phyloP scores from a whole-genome alignment of 2,329 filamentous ascomycete species.

The Nannizzia gypsea region DNA sequence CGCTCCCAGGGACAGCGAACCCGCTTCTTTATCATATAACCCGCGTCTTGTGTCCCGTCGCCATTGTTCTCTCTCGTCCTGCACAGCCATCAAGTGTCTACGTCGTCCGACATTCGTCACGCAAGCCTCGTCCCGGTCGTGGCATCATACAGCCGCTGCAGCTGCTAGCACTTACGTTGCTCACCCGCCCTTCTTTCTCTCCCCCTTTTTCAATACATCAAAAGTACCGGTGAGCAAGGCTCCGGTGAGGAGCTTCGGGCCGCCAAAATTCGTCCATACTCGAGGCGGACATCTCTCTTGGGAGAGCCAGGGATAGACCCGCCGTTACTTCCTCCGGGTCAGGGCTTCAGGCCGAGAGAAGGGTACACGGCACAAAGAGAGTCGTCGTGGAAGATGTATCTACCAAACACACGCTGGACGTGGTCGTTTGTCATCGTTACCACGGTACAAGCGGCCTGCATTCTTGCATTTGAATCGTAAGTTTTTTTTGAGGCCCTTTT shows the following conservation, averaged over 20 bases:
- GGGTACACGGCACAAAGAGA: conserved; percentile 34
- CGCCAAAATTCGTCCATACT: conserved; percentile 46
- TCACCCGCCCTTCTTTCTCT: neutral
- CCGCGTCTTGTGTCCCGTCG: neutral
- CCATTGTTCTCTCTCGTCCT: neutral
- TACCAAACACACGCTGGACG: conserved; percentile 76
- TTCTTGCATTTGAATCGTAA: conserved; percentile 76
- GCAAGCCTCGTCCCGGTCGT: neutral
- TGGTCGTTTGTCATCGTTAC: conserved; percentile 70
- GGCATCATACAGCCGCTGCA: neutral
- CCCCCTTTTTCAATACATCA: neutral
- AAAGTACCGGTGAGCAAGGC: conserved; percentile 14
- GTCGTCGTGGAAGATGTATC: conserved; percentile 49
- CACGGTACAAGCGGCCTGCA: conserved; percentile 63
- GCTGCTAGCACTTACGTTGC: too few species aligned
- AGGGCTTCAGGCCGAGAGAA: conserved; percentile 42
- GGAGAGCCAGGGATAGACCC: conserved; percentile 44
- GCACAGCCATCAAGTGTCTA: neutral
- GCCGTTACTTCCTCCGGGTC: conserved; percentile 36
- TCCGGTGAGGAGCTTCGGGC: conserved; percentile 30
- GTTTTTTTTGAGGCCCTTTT: conserved; percentile 29
- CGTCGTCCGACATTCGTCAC: neutral
- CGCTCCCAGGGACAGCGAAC: neutral
- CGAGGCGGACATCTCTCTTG: conserved; percentile 47
- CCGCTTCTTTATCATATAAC: neutral